Conservation (phyloP, 495 filamentous ascomycete species). For the Aspergillus haitiensis region DNA sequence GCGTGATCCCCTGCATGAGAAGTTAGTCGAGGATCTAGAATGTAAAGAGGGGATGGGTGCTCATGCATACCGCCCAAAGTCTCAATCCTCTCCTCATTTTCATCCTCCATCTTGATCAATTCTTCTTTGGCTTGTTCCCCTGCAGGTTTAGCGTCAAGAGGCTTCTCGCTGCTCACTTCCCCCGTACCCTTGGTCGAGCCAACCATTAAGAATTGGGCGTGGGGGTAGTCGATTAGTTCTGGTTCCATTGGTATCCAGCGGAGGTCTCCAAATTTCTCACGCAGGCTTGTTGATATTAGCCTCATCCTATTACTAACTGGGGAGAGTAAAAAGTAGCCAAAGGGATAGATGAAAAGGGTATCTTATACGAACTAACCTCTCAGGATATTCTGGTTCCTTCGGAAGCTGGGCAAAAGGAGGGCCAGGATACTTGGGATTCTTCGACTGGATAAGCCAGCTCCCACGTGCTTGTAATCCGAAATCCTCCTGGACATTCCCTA, state of each 20-base stretch:
- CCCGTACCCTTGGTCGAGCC: constrained; percentile 51
- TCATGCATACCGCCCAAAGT: constrained; percentile 49
- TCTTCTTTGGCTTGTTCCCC: constrained; percentile 62
- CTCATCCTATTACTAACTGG: constrained; percentile 3
- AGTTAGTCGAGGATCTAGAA: neutral
- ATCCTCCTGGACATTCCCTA: constrained; percentile 72
- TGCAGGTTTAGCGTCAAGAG: constrained; percentile 51
- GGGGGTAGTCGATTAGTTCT: constrained; percentile 73
- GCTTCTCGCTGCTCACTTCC: constrained; percentile 29
- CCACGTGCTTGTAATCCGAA: constrained; percentile 72
- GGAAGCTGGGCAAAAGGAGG: no score
- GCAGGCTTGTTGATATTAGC: constrained; percentile 43
- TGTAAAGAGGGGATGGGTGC: neutral
- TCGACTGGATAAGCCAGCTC: constrained; percentile 75
- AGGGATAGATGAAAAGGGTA: neutral
- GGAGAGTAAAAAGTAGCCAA: neutral
- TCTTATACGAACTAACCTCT: constrained; percentile 54
- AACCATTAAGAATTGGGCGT: constrained; percentile 80
- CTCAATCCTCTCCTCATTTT: constrained; percentile 61
- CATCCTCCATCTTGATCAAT: constrained; percentile 58
- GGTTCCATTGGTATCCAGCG: constrained; percentile 75
- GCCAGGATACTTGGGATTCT: constrained; percentile 71
- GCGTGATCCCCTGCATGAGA: constrained; percentile 46
- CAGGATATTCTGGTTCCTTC: constrained; percentile 61
- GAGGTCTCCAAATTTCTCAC: constrained; percentile 69